These are phyloP conservation scores for Euphorbia pulcherrima DNA, from an alignment of 345 rosid species.

Conservation along the genomic window DNA sequence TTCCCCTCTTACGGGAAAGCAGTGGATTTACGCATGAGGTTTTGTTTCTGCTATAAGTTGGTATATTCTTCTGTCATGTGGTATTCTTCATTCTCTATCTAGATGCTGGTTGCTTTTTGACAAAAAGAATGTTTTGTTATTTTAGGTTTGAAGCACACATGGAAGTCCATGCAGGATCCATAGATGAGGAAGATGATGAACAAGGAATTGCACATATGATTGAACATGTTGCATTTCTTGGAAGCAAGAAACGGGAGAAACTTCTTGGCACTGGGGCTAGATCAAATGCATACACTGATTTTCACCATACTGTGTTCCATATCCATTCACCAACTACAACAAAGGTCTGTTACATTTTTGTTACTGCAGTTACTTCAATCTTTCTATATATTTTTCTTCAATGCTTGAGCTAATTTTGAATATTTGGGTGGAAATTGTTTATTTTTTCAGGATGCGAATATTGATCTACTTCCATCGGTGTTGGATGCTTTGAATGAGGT, in stretches of 20 bases:
- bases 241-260: constrained; percentile 98
- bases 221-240: constrained; percentile 96
- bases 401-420: too few relatives aligned
- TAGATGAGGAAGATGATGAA: constrained; percentile 98
- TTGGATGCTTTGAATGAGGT: constrained; percentile 98
- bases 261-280: constrained; percentile 98
- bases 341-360: constrained; percentile 48
- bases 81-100: neutral
- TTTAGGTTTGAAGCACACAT: constrained; percentile 97
- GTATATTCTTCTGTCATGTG: neutral
- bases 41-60: neutral
- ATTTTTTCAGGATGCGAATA: constrained; percentile 70
- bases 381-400: too few relatives aligned
- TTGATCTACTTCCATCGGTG: constrained; percentile 74
- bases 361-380: too few relatives aligned
- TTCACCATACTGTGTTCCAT: constrained; percentile 98
- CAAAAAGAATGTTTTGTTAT: constrained; percentile 19
- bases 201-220: constrained; percentile 99
- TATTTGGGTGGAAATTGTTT: too few relatives aligned
- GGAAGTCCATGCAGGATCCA: constrained; percentile 98
- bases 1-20: neutral
- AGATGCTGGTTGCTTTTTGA: constrained; percentile 14
- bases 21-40: neutral
- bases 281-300: constrained; percentile 98
- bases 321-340: constrained; percentile 87